phyloP scores from a whole-genome alignment of 257 asterid species.

The Linaria vulgaris region DNA sequence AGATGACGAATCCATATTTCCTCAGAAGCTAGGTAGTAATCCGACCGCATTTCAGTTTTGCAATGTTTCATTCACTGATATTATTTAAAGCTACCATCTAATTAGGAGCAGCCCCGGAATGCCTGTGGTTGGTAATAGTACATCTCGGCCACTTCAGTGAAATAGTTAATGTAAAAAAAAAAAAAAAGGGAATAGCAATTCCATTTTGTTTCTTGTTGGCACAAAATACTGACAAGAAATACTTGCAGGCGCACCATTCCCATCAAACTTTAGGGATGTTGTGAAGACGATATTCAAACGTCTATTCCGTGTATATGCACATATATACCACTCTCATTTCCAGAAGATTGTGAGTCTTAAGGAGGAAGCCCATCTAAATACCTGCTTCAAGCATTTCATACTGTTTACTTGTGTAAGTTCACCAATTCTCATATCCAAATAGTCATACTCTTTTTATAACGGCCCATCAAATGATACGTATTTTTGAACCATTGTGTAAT shows the following conservation, averaged over 20 bases:
- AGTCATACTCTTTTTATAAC: not conserved
- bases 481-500: not conserved
- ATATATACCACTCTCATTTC: constrained; percentile 77
- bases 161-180: not conserved
- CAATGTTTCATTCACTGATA: constrained; percentile 1
- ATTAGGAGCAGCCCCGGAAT: no score
- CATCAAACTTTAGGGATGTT: constrained; percentile 70
- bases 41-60: not conserved
- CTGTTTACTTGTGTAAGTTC: constrained; percentile 68
- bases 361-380: constrained; percentile 90
- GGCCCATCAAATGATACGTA: not conserved
- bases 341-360: constrained; percentile 79
- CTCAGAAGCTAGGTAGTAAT: constrained; percentile 56
- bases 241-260: constrained; percentile 80
- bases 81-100: not conserved
- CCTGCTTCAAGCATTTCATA: constrained; percentile 85
- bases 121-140: not conserved
- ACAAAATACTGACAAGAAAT: constrained; percentile 25
- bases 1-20: constrained; percentile 53
- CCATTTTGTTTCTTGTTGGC: not conserved
- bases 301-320: constrained; percentile 82
- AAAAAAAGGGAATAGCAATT: no score
- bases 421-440: not conserved
- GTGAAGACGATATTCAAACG: constrained; percentile 85
- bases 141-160: constrained; percentile 17